Evolutionary conservation across 805 yeast genomes (phyloP).

Genomic region (Ascoidea rubescens): DNA sequence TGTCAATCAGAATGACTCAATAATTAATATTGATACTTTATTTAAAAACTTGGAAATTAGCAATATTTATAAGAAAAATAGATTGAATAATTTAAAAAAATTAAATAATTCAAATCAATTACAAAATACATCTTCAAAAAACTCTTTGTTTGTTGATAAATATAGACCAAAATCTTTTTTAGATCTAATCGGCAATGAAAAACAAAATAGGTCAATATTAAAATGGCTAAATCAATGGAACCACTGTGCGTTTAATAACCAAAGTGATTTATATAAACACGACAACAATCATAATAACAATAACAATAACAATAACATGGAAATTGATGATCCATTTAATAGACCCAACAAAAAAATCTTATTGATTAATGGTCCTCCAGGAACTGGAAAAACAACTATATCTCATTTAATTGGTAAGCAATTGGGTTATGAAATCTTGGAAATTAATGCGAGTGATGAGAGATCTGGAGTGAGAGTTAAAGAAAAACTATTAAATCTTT

Average conservation of each 20-base stretch:
- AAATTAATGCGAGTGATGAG: constrained; percentile 78
- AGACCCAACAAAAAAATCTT: constrained; percentile 53
- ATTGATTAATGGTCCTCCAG: constrained; percentile 84
- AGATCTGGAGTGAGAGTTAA: constrained; percentile 44
- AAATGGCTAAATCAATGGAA: constrained; percentile 63
- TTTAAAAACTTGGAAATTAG: too few relatives aligned
- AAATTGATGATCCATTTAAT: constrained; percentile 30
- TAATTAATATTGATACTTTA: too few relatives aligned
- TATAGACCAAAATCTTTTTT: constrained; percentile 53
- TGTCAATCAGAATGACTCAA: too few relatives aligned
- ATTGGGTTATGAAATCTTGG: constrained; percentile 68
- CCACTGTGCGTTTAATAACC: constrained; percentile 36
- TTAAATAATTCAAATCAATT: too few relatives aligned
- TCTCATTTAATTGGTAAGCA: constrained; percentile 77
- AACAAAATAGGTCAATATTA: constrained; percentile 41
- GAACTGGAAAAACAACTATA: constrained; percentile 83
- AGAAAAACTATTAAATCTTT: constrained; percentile 45
- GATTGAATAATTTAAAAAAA: too few relatives aligned
- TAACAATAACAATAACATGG: constrained; percentile 7
- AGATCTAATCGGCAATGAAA: constrained; percentile 59
- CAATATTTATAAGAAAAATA: too few relatives aligned
- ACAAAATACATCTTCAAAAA: too few relatives aligned
- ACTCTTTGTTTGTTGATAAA: constrained; percentile 40
- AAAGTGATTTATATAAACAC: constrained; percentile 11
- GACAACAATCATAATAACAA: constrained; percentile 6